Conservation (phyloP, 2,329 filamentous ascomycete genomes). For the Sporothrix pallida region DNA sequence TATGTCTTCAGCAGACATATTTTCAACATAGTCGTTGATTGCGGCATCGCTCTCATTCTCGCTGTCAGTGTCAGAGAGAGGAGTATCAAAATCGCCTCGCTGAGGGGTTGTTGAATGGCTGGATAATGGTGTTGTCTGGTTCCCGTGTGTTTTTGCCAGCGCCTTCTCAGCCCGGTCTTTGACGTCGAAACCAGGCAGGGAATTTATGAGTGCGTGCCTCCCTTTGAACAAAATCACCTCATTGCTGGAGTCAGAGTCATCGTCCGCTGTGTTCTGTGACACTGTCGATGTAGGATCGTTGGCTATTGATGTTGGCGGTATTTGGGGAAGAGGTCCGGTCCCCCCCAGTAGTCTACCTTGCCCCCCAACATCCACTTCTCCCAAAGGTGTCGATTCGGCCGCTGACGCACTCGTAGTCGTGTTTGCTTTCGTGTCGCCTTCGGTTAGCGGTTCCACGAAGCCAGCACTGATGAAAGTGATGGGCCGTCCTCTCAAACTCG, state of each 20-base stretch:
- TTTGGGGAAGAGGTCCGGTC: too few relatives aligned
- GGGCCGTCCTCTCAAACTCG: slow-evolving; percentile 55
- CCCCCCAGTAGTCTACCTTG: too few relatives aligned
- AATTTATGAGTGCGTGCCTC: slow-evolving; percentile 7
- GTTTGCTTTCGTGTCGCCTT: neutral
- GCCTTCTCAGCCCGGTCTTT: neutral
- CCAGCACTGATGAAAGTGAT: slow-evolving; percentile 62
- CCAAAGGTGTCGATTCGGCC: neutral
- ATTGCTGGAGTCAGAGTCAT: slow-evolving; percentile 66
- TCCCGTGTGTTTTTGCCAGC: neutral
- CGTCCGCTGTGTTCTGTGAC: neutral
- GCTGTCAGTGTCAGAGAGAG: slow-evolving; percentile 34
- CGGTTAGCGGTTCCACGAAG: slow-evolving; percentile 55
- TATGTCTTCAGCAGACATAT: slow-evolving; percentile 58
- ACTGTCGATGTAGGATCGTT: too few relatives aligned
- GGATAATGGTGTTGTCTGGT: neutral
- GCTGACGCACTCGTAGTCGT: too few relatives aligned
- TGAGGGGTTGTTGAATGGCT: too few relatives aligned
- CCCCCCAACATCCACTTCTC: neutral
- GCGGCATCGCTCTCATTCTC: slow-evolving; percentile 57
- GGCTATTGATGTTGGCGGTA: too few relatives aligned
- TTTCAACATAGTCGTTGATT: slow-evolving; percentile 73
- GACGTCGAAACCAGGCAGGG: neutral
- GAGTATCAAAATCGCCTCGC: neutral
- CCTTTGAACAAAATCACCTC: slow-evolving; percentile 72